Conservation (phyloP, 306 rosid species). For the Luffa aegyptiaca region DNA sequence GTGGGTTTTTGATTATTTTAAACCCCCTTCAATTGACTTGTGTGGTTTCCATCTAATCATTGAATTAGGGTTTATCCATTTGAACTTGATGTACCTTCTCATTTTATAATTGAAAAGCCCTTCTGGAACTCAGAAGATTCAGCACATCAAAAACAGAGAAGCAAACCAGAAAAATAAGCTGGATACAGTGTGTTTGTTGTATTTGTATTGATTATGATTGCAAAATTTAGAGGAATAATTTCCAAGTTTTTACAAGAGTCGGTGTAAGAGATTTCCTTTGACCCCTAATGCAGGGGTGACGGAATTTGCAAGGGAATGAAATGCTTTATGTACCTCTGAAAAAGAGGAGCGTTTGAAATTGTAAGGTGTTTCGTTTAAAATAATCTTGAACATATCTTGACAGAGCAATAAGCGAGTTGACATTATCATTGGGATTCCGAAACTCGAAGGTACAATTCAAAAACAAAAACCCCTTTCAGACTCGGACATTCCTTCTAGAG, state of each 20-base stretch:
- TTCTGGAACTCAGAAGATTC: conserved; percentile 17
- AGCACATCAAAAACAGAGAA: conserved; percentile 28
- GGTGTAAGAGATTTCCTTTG: neutral
- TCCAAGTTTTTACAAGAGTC: neutral
- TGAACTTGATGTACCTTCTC: conserved; percentile 13
- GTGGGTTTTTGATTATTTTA: conserved; percentile 10
- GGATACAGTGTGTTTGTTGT: conserved; percentile 26
- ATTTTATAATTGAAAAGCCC: conserved; percentile 15
- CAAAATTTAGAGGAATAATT: neutral
- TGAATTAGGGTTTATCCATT: conserved; percentile 22
- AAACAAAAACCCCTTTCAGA: conserved; percentile 9
- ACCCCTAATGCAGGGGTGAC: conserved; percentile 9
- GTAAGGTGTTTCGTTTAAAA: neutral
- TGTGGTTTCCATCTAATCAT: conserved; percentile 48
- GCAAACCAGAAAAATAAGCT: conserved; percentile 43
- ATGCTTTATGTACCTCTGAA: conserved; percentile 8
- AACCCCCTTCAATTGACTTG: conserved; percentile 30
- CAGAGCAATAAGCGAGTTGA: neutral
- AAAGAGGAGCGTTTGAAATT: neutral
- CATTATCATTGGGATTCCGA: neutral
- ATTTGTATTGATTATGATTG: neutral
- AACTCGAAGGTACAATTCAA: neutral
- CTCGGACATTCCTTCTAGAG: conserved; percentile 5
- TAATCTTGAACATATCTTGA: neutral
- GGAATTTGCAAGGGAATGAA: neutral